Evolutionary conservation across 371 early-diverging fungal genomes (phyloP).

Genomic region (Massospora cicadina): DNA sequence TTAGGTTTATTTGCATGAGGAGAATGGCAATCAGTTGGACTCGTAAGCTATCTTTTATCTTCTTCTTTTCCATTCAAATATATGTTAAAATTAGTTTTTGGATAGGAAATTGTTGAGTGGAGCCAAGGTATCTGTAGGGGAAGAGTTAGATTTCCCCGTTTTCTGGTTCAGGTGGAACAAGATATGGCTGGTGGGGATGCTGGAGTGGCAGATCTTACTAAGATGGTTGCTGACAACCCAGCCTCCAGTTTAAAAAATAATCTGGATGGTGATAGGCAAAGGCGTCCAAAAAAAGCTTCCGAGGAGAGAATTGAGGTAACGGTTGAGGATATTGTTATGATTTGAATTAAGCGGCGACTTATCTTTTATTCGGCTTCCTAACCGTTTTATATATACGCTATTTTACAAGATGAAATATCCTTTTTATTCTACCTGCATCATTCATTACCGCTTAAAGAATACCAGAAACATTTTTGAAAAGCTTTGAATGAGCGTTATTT

Average conservation of each 20-base stretch:
- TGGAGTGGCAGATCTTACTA: neutral
- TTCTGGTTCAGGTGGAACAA: constrained; percentile 17
- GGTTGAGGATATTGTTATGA: neutral
- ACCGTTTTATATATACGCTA: too few relatives aligned
- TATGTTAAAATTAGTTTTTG: constrained; percentile 10
- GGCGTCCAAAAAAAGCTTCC: neutral
- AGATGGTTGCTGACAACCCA: neutral
- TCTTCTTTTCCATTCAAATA: neutral
- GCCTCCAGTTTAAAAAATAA: neutral
- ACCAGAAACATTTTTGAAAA: too few relatives aligned
- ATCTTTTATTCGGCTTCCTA: neutral
- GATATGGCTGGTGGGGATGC: neutral
- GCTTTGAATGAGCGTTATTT: too few relatives aligned
- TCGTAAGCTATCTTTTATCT: neutral
- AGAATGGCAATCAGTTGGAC: neutral
- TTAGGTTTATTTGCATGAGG: constrained; percentile 1
- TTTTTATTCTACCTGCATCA: too few relatives aligned
- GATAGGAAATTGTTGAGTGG: constrained; percentile 3
- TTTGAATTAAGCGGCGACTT: neutral
- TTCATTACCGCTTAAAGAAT: too few relatives aligned
- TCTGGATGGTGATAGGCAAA: neutral
- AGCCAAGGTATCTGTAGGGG: constrained; percentile 19
- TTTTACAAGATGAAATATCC: too few relatives aligned
- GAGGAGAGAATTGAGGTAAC: neutral
- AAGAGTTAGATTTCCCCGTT: constrained; percentile 32